phyloP scores from a whole-genome alignment of 2,329 filamentous ascomycete genomes.

The Xylaria sp. region DNA sequence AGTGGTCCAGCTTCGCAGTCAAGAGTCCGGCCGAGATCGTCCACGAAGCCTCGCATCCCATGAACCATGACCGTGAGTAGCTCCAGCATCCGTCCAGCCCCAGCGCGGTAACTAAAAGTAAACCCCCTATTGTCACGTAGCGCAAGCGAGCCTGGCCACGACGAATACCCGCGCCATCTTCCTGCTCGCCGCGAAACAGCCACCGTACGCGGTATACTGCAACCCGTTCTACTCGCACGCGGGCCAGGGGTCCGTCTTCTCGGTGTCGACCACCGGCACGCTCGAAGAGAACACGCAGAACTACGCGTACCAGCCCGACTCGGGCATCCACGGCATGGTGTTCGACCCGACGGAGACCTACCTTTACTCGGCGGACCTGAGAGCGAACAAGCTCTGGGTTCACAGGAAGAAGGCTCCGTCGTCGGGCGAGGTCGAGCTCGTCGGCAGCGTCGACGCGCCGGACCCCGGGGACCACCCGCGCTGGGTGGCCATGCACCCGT shows the following conservation, averaged over 20 bases:
- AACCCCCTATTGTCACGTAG: constrained; percentile 46
- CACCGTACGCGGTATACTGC: constrained; percentile 82
- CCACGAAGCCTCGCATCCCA: constrained; percentile 73
- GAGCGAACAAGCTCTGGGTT: constrained; percentile 81
- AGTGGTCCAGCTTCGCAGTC: constrained; percentile 83
- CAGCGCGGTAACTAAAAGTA: constrained; percentile 16
- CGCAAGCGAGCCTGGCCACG: constrained; percentile 66
- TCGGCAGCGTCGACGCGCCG: constrained; percentile 75
- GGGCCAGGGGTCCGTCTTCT: constrained; percentile 78
- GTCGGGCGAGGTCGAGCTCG: constrained; percentile 64
- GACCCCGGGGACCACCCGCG: constrained; percentile 75
- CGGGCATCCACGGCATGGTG: constrained; percentile 81
- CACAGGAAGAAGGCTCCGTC: constrained; percentile 73
- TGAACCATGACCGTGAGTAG: constrained; percentile 73
- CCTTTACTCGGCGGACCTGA: constrained; percentile 78
- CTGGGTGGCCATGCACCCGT: constrained; percentile 84
- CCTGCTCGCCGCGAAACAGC: constrained; percentile 74
- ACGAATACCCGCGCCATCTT: constrained; percentile 91
- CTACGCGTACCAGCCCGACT: constrained; percentile 69
- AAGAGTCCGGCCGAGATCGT: constrained; percentile 74
- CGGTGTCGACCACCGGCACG: constrained; percentile 58
- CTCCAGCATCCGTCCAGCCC: constrained; percentile 15
- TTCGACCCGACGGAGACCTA: constrained; percentile 75
- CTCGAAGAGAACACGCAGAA: constrained; percentile 70
- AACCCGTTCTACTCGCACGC: constrained; percentile 90